Conservation (phyloP, 148 eudicot species). For the Persicaria tinctoria region DNA sequence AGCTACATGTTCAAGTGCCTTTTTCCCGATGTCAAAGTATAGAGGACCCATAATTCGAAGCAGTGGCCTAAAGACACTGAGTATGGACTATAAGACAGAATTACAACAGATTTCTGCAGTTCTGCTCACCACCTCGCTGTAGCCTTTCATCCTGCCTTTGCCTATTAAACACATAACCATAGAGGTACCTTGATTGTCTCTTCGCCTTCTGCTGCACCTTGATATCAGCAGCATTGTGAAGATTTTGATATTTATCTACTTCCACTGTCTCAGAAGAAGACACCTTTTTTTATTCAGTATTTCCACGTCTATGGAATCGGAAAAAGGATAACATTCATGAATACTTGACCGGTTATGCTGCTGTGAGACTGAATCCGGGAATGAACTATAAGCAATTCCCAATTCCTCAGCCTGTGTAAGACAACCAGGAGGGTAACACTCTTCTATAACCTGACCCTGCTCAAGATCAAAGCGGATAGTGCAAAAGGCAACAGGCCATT, state of each 20-base stretch:
- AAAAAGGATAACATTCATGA: constrained; percentile 92
- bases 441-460: constrained; percentile 92
- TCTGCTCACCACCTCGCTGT: constrained; percentile 96
- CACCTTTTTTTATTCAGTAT: constrained; percentile 15
- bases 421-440: constrained; percentile 69
- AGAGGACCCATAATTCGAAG: constrained; percentile 91
- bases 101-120: constrained; percentile 93
- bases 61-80: constrained; percentile 80
- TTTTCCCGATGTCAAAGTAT: constrained; percentile 84
- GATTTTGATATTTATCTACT: constrained; percentile 21
- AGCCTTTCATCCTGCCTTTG: constrained; percentile 97
- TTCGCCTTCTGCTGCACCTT: constrained; percentile 15
- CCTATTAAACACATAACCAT: constrained; percentile 94
- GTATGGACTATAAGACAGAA: constrained; percentile 75
- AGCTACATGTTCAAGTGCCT: constrained; percentile 84
- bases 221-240: constrained; percentile 15
- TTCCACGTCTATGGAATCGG: constrained; percentile 46
- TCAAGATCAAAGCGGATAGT: constrained; percentile 92
- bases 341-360: constrained; percentile 73
- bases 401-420: constrained; percentile 78
- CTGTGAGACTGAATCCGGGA: constrained; percentile 93
- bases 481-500: constrained; percentile 82
- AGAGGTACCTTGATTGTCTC: constrained; percentile 37
- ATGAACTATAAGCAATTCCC: constrained; percentile 75
- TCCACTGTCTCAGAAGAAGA: constrained; percentile 39